Conservation (phyloP, 176 grass and related monocot species). For the Microstegium vimineum region DNA sequence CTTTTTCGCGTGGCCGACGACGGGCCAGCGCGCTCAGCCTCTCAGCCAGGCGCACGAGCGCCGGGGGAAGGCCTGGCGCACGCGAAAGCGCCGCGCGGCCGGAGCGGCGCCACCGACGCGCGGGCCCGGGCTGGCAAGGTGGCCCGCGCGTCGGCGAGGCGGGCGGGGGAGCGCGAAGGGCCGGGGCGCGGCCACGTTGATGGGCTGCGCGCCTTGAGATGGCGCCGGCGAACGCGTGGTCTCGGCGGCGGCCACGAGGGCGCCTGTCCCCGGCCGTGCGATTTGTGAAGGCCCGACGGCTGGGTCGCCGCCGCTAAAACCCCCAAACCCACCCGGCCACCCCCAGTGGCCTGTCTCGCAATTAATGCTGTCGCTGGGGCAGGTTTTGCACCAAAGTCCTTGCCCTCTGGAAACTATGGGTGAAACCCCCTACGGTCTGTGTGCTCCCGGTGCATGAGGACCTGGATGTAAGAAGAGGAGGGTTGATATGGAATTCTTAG, state of each 20-base stretch:
- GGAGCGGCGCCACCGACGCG: background rate
- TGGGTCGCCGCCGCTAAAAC: constrained; percentile 16
- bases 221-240: constrained; percentile 36
- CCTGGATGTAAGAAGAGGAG: fast-evolving
- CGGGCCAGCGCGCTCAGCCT: background rate
- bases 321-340: constrained; percentile 1
- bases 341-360: background rate
- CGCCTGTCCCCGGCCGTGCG: background rate
- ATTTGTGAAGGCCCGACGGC: constrained; percentile 4
- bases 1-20: background rate
- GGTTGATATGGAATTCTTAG: fast-evolving
- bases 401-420: fast-evolving
- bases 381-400: fast-evolving
- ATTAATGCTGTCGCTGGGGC: background rate
- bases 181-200: constrained; percentile 42
- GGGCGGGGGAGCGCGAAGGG: background rate
- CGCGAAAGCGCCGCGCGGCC: background rate
- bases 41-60: background rate
- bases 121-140: fast-evolving
- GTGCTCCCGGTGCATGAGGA: background rate
- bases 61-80: background rate
- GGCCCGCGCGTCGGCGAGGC: constrained; percentile 8
- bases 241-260: constrained; percentile 30
- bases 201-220: constrained; percentile 47
- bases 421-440: fast-evolving